Percentiles rank a stretch among this genome's conserved stretches.
phyloP scores from a whole-genome alignment of 108 stramenopile genomes.

The Cylindrotheca closterium region DNA sequence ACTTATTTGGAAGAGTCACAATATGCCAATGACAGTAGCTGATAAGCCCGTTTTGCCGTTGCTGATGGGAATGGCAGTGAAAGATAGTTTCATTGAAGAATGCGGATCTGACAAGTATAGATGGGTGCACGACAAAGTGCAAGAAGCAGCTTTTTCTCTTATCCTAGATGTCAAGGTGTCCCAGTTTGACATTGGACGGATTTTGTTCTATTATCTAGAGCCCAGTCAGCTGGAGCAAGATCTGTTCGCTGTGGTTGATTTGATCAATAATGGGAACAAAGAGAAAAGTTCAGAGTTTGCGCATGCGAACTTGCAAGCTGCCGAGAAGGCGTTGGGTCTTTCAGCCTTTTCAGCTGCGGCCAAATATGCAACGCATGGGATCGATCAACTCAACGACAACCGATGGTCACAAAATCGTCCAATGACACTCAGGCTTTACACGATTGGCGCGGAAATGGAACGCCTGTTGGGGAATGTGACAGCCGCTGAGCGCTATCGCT shows the following conservation, averaged over 20 bases:
- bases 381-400: slow-evolving; percentile 1
- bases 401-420: slow-evolving; percentile 9
- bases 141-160: slow-evolving; percentile 22
- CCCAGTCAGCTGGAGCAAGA: too few relatives aligned
- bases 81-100: too few relatives aligned
- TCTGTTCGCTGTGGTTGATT: slow-evolving; percentile 18
- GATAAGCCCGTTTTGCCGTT: not conserved
- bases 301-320: slow-evolving; percentile 31
- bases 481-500: slow-evolving; percentile 2
- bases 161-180: too few relatives aligned
- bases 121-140: too few relatives aligned
- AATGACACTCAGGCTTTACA: slow-evolving; percentile 15
- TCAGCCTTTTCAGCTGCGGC: slow-evolving; percentile 31
- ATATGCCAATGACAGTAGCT: too few relatives aligned
- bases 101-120: too few relatives aligned
- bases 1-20: slow-evolving; percentile 4
- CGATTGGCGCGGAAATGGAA: too few relatives aligned
- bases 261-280: too few relatives aligned
- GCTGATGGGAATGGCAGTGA: not conserved
- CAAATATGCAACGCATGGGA: slow-evolving; percentile 17
- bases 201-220: too few relatives aligned
- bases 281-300: not conserved
- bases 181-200: not conserved
- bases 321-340: slow-evolving; percentile 8
- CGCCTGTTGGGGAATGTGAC: slow-evolving; percentile 17